Evolutionary conservation across 805 yeast species (phyloP).

Genomic region (Ogataea minuta): DNA sequence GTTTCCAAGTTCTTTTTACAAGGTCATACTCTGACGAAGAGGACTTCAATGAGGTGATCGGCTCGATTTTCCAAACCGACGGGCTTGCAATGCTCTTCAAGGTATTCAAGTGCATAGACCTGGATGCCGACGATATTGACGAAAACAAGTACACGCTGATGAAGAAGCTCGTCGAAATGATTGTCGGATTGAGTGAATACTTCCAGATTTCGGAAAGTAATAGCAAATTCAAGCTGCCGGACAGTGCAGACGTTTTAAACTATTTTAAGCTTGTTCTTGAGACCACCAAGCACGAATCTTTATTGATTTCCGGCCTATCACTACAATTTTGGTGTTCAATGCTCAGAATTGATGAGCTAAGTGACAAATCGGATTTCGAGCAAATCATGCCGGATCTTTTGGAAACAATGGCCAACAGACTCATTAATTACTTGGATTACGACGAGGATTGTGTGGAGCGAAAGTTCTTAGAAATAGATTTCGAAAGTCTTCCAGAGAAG

Average conservation of each 20-base stretch:
- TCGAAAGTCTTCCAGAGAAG: slow-evolving; percentile 81
- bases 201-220: slow-evolving; percentile 37
- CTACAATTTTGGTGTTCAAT: slow-evolving; percentile 93
- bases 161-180: slow-evolving; percentile 91
- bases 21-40: slow-evolving; percentile 63
- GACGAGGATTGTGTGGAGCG: slow-evolving; percentile 64
- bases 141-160: slow-evolving; percentile 77
- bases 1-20: slow-evolving; percentile 84
- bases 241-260: slow-evolving; percentile 57
- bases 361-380: slow-evolving; percentile 54
- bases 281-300: slow-evolving; percentile 79
- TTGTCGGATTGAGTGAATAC: slow-evolving; percentile 81
- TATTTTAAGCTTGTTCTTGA: slow-evolving; percentile 74
- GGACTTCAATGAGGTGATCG: slow-evolving; percentile 78
- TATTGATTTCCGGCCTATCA: slow-evolving; percentile 87
- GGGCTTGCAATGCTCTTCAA: slow-evolving; percentile 69
- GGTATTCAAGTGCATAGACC: slow-evolving; percentile 59
- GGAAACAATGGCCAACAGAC: slow-evolving; percentile 73
- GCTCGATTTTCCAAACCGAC: slow-evolving; percentile 67
- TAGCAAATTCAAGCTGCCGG: slow-evolving; percentile 39
- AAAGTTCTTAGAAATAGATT: slow-evolving; percentile 75
- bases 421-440: slow-evolving; percentile 68
- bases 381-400: slow-evolving; percentile 63
- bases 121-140: slow-evolving; percentile 62
- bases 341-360: slow-evolving; percentile 73